phyloP scores from a whole-genome alignment of 2,329 filamentous ascomycete genomes.

The Podosphaera xanthii region DNA sequence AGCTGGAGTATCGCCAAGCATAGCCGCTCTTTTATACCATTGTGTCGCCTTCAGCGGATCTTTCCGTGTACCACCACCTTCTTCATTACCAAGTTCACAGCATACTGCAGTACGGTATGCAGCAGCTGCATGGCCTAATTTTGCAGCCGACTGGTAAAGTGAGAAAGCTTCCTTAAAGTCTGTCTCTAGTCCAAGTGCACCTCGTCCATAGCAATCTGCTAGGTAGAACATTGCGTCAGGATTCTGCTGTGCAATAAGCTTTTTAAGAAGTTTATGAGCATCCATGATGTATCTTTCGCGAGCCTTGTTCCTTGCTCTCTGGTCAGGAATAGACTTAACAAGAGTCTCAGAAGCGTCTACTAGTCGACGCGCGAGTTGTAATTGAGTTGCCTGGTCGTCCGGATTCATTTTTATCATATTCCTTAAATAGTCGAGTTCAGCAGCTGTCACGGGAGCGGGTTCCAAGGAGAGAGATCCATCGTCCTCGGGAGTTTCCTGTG shows the following conservation, averaged over 20 bases:
- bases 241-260: conserved; percentile 50
- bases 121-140: conserved; percentile 61
- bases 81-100: conserved; percentile 87
- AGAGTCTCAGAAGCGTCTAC: conserved; percentile 67
- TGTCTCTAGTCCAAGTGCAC: conserved; percentile 51
- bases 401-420: conserved; percentile 47
- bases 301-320: conserved; percentile 48
- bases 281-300: conserved; percentile 70
- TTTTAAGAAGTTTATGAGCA: conserved; percentile 79
- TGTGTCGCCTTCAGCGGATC: conserved; percentile 89
- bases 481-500: conserved; percentile 1
- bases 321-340: conserved; percentile 38
- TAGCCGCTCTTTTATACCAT: conserved; percentile 89
- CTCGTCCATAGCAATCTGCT: conserved; percentile 72
- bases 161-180: conserved; percentile 86
- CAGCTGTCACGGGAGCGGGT: conserved; percentile 37
- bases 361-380: conserved; percentile 59
- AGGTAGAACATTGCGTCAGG: conserved; percentile 81
- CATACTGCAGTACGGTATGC: conserved; percentile 92
- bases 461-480: conserved; percentile 3
- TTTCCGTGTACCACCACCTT: conserved; percentile 75
- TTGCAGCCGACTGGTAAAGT: conserved; percentile 83
- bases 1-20: conserved; percentile 70
- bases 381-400: conserved; percentile 44
- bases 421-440: conserved; percentile 55